A percentile compares a stretch with the other conserved stretches of the same genome.
phyloP scores from a whole-genome alignment of 1,284 basidiomycete species.

The Lignosus rhinocerotis region DNA sequence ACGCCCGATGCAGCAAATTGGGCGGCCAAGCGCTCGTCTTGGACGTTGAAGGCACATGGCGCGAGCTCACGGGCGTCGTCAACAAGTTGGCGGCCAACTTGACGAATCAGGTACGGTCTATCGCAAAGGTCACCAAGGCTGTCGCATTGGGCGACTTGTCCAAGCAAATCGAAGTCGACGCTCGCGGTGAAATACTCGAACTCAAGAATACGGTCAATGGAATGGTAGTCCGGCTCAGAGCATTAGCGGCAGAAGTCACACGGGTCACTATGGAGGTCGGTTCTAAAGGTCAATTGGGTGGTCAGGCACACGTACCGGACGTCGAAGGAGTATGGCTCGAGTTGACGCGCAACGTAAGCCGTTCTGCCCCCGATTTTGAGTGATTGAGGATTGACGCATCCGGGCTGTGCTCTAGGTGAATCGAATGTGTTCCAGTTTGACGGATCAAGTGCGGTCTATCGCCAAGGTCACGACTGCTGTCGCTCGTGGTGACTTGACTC shows the following conservation, averaged over 20 bases:
- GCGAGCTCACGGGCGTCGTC: conserved; percentile 86
- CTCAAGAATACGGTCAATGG: conserved; percentile 98
- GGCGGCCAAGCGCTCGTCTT: conserved; percentile 92
- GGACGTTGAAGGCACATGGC: conserved; percentile 94
- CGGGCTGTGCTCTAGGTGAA: conserved; percentile 60
- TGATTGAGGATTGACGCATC: background rate
- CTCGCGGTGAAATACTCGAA: conserved; percentile 94
- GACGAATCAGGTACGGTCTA: conserved; percentile 92
- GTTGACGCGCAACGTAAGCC: conserved; percentile 81
- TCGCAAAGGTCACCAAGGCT: conserved; percentile 96
- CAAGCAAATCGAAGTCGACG: conserved; percentile 96
- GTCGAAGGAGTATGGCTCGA: conserved; percentile 96
- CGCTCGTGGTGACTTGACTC: conserved; percentile 85
- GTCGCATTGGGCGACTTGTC: conserved; percentile 95
- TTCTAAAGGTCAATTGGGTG: conserved; percentile 87
- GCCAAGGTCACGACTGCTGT: conserved; percentile 93
- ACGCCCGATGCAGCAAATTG: conserved; percentile 58
- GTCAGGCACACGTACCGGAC: conserved; percentile 89
- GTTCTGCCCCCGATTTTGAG: conserved; percentile 14
- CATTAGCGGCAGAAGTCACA: conserved; percentile 94
- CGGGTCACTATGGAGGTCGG: conserved; percentile 95
- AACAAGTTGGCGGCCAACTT: conserved; percentile 94
- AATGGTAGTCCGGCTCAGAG: conserved; percentile 91
- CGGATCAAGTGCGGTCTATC: conserved; percentile 93
- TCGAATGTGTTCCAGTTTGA: conserved; percentile 91